Base-by-base conservation (phyloP, 1,284 basidiomycete genomes). In the Caloboletus inedulis region DNA sequence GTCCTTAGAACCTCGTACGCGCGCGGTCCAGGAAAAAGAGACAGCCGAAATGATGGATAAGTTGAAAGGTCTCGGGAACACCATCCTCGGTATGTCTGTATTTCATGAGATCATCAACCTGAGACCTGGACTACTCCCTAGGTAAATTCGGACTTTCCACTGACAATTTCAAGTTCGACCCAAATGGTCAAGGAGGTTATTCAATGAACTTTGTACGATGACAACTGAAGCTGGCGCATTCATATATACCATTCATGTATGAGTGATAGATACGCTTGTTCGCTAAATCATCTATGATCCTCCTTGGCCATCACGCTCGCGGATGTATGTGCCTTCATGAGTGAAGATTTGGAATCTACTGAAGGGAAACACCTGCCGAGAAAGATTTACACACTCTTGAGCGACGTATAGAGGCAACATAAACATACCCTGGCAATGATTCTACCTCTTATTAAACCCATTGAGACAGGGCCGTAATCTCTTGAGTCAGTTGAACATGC, bases 91-190 rank as follows among this genome's bases (percentile, higher is more conserved):
- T 85, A 71, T 64, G 76, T 61, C 6, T 34, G 21, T 25, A n/a
- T 46, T 36, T 10, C 33, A 16, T 34, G 39, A 54, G 23, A 31
- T 31, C 42, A 30, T 21, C 29, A 14, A 21, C 25, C 18, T 33
- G 23, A 42, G 29, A 23, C 33, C 44, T 48, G 19, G 13, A 34
- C 18, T 30, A 19, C 31, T 34, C 49, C 29, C 35, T 56, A 91
- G 89, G 89, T 3, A 86, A 85, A 56, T 94, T 95, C 65, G 93
- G 92, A 14, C 69, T 95, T 56, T 93, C 88, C 23, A 94, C 92
- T 0, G 85, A 95, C 64, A 95, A 93, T 73, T 99, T 99, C 80
- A 89, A 98, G 72, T 92, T 99, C 62, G 85, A 87, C 54, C 90
- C 90, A 21, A 94, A 94, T 58, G 89, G 89, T 18, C 87, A 94